Conservation (phyloP, 1,139 yeast genomes). For the Nematodospora anomalae region DNA sequence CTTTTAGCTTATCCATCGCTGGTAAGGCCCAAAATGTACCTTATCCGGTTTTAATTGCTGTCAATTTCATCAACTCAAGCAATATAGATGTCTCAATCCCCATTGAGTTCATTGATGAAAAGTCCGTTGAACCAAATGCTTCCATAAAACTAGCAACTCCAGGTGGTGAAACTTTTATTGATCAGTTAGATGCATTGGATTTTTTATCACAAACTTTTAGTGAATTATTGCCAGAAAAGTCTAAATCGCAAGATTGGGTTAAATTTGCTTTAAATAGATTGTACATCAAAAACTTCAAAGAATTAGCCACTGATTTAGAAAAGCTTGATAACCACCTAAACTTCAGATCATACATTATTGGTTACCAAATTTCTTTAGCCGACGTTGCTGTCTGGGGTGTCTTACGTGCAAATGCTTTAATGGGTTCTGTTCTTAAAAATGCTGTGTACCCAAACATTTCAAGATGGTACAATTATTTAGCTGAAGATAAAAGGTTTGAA, state of each 20-base stretch:
- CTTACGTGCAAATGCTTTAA: slow-evolving; percentile 86
- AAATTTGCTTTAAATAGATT: slow-evolving; percentile 68
- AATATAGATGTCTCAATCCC: slow-evolving; percentile 49
- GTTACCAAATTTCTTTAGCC: slow-evolving; percentile 65
- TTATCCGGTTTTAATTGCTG: slow-evolving; percentile 78
- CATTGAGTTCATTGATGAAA: slow-evolving; percentile 68
- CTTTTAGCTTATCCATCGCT: slow-evolving; percentile 59
- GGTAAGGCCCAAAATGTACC: slow-evolving; percentile 84
- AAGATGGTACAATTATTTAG: slow-evolving; percentile 89
- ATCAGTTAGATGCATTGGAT: slow-evolving; percentile 45
- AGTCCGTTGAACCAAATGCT: slow-evolving; percentile 42
- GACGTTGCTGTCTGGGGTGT: slow-evolving; percentile 95
- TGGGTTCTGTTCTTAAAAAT: slow-evolving; percentile 86
- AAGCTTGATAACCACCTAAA: slow-evolving; percentile 75
- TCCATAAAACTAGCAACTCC: slow-evolving; percentile 46
- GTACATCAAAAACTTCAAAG: slow-evolving; percentile 84
- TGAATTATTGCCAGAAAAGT: slow-evolving; percentile 27
- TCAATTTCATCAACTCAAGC: slow-evolving; percentile 63
- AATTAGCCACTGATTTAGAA: slow-evolving; percentile 72
- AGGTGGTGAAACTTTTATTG: slow-evolving; percentile 45
- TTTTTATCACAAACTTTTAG: slow-evolving; percentile 51
- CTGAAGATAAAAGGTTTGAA: slow-evolving; percentile 61
- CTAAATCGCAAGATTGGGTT: slow-evolving; percentile 58
- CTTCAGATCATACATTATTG: slow-evolving; percentile 77
- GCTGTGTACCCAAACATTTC: slow-evolving; percentile 81